These are phyloP conservation scores for Leptographium radiaticola DNA, from an alignment of 2,329 filamentous ascomycete species.

Conservation along the genomic window DNA sequence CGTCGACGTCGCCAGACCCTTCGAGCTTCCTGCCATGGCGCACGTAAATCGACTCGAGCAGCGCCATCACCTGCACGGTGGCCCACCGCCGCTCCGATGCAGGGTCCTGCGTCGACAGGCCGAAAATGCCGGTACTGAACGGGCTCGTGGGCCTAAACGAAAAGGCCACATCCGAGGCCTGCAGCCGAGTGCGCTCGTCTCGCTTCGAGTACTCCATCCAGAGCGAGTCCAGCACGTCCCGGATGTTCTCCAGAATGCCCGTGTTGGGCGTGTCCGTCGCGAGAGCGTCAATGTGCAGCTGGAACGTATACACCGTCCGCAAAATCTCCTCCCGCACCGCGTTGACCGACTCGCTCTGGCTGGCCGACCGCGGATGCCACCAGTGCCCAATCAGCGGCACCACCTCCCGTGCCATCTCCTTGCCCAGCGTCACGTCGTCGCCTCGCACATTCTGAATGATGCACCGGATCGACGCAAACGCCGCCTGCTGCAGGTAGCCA, in stretches of 20 bases:
- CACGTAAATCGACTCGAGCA: conserved; percentile 38
- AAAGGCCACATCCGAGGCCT: conserved; percentile 64
- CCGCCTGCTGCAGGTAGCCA: conserved; percentile 53
- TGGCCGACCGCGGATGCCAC: conserved; percentile 60
- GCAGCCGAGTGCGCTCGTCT: conserved; percentile 56
- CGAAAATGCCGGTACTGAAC: conserved; percentile 37
- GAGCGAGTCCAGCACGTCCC: conserved; percentile 57
- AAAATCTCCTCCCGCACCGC: conserved; percentile 66
- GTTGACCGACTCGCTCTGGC: conserved; percentile 36
- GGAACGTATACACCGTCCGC: conserved; percentile 53
- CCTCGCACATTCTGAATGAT: conserved; percentile 53
- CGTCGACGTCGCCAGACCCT: conserved; percentile 11
- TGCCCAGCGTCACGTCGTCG: conserved; percentile 53
- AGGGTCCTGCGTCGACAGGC: conserved; percentile 37
- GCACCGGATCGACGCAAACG: conserved; percentile 64
- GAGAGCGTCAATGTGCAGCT: conserved; percentile 49
- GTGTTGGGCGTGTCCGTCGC: conserved; percentile 27
- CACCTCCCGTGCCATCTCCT: conserved; percentile 43
- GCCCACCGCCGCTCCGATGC: conserved; percentile 49
- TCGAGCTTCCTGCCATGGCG: conserved; percentile 12
- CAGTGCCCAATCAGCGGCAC: conserved; percentile 60
- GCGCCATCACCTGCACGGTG: conserved; percentile 43
- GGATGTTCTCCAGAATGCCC: conserved; percentile 34
- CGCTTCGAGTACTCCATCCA: conserved; percentile 66
- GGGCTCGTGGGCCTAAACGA: conserved; percentile 29